These are phyloP conservation scores for Candida albicans DNA, from an alignment of 1,139 yeast species.

Conservation along the genomic window DNA sequence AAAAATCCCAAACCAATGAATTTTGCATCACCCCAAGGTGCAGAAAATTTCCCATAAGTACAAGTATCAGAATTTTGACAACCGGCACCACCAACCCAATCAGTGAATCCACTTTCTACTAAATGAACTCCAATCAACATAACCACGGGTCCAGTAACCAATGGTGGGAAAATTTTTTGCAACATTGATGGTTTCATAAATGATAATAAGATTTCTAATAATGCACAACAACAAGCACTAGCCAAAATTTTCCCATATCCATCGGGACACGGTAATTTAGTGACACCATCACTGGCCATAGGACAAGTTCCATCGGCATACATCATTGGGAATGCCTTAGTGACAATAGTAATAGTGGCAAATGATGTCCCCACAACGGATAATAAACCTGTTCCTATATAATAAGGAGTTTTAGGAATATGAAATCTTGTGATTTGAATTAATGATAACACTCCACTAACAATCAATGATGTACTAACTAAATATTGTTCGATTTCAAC, in stretches of 20 bases:
- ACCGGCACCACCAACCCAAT: conserved; percentile 88
- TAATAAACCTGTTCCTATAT: conserved; percentile 81
- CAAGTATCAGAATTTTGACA: conserved; percentile 48
- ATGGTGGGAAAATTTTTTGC: conserved; percentile 77
- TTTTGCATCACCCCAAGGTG: conserved; percentile 82
- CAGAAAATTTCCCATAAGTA: conserved; percentile 17
- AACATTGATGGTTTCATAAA: conserved; percentile 72
- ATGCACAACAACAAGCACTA: conserved; percentile 73
- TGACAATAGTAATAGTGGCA: conserved; percentile 79
- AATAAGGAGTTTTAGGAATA: conserved; percentile 69
- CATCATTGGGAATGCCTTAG: conserved; percentile 77
- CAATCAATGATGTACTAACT: conserved; percentile 75
- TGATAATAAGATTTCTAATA: conserved; percentile 68
- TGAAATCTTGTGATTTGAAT: conserved; percentile 82
- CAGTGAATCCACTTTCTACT: conserved; percentile 68
- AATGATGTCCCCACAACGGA: conserved; percentile 90
- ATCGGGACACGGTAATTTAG: conserved; percentile 75
- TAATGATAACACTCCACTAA: conserved; percentile 69
- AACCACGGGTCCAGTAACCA: conserved; percentile 92
- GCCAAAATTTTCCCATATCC: conserved; percentile 88
- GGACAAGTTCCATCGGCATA: conserved; percentile 73
- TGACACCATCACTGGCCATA: conserved; percentile 52
- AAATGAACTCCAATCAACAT: conserved; percentile 73
- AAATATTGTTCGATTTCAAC: conserved; percentile 59
- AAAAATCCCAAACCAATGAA: conserved; percentile 84